A percentile compares a stretch with the other conserved stretches of the same genome.
Evolutionary conservation across 495 filamentous ascomycete genomes (phyloP).

Genomic region (Schizothecium vesticola): DNA sequence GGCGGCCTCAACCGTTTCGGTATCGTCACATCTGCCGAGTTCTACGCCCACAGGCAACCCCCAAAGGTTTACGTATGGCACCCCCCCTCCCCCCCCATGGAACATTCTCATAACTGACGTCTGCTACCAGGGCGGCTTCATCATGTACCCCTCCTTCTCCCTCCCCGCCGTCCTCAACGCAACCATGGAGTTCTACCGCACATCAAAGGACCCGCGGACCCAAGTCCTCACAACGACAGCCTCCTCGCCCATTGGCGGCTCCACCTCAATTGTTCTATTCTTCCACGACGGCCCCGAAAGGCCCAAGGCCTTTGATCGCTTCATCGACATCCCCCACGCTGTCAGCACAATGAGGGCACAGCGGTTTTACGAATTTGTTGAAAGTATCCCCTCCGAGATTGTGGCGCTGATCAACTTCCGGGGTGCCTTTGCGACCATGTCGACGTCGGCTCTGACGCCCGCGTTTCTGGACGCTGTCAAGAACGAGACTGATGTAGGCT

Average conservation of each 20-base stretch:
- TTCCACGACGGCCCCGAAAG: conserved; percentile 58
- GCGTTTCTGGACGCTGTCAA: conserved; percentile 16
- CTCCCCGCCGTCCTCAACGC: conserved; percentile 46
- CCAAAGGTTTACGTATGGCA: conserved; percentile 15
- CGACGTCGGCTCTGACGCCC: conserved; percentile 16
- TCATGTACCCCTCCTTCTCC: conserved; percentile 29
- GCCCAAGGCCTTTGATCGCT: conserved; percentile 50
- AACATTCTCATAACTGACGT: neutral
- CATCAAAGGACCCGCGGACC: conserved; percentile 32
- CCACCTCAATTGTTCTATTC: conserved; percentile 47
- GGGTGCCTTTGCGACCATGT: conserved; percentile 21
- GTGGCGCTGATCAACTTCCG: conserved; percentile 9
- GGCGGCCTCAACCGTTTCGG: conserved; percentile 49
- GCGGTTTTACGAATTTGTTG: conserved; percentile 45
- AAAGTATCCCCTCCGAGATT: conserved; percentile 16
- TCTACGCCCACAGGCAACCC: conserved; percentile 39
- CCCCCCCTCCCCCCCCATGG: too few species aligned
- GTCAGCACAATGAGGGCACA: conserved; percentile 45
- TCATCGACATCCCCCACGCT: conserved; percentile 45
- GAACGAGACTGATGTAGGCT: conserved; percentile 13
- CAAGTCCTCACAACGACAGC: conserved; percentile 51
- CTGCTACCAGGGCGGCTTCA: conserved; percentile 38
- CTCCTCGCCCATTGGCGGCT: conserved; percentile 36
- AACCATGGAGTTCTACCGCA: conserved; percentile 44
- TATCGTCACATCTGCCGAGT: conserved; percentile 46